Evolutionary conservation across 129 eudicot genomes (phyloP), one percentile per base, ranked within the genome.

Genomic region (Ambrosia artemisiifolia): DNA sequence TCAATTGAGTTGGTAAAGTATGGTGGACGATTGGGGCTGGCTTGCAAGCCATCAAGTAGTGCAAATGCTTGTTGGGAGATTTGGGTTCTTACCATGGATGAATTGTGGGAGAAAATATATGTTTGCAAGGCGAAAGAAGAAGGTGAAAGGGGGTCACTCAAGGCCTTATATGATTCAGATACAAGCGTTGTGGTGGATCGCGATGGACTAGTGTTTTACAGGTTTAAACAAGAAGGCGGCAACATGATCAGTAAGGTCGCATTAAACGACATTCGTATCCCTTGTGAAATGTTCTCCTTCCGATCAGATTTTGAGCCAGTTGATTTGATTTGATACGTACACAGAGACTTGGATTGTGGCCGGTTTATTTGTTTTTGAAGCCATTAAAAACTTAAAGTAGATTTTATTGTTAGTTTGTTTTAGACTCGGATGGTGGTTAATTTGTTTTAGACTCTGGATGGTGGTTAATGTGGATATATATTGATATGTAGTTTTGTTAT

Each of bases 231-330:
- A 36, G 42, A 50, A 0, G 3, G 17, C 3, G 3, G 10, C 4
- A 57, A 24, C 16, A 56, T 24, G 63, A 57, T 38, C 4, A n/a
- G 12, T 10, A 49, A 36, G 32, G 64, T 63, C 7, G 34, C 2
- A 1, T 35, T 35, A 57, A 20, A 11, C 24, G 67, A 57, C 44
- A n/a, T 7, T 11, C 54, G 40, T 57, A n/a, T 7, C 34, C 64
- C 70, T 6, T 5, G 35, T 57, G 67, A 18, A 18, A 63, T 63
- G 14, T 73, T 63, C 38, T 18, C 3, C 6, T 62, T 61, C 11
- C 70, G 63, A 48, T 73, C 78, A 3, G 78, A 73, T 73, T 63
- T 73, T 5, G 70, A 73, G 13, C 49, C 49, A 3, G 6, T 44
- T 17, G 49, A 73, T 42, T 59, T 71, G 66, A 71, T 20, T 19